Evolutionary conservation across 441 rosid genomes (phyloP).

Genomic region (Populus tomentosa): DNA sequence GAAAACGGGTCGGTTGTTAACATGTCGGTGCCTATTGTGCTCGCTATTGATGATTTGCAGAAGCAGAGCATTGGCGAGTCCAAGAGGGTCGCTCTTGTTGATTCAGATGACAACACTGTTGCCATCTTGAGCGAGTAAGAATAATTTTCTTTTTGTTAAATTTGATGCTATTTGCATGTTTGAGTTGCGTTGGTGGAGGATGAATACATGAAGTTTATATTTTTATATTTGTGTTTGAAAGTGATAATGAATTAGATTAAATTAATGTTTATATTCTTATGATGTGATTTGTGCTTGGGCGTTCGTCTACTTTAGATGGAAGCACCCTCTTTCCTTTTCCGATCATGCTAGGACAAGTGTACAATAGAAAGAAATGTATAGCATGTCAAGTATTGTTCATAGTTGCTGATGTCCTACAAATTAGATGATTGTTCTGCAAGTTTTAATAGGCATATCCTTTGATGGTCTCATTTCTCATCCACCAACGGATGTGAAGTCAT

Average conservation of each 20-base stretch:
- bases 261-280: too few species aligned
- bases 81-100: constrained; percentile 62
- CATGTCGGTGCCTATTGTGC: constrained; percentile 94
- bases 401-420: not conserved
- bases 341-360: not conserved
- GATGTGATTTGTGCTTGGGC: too few species aligned
- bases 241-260: not conserved
- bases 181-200: not conserved
- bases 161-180: not conserved
- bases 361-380: not conserved
- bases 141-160: too few species aligned
- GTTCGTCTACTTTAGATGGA: too few species aligned
- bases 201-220: too few species aligned
- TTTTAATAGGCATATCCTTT: too few species aligned
- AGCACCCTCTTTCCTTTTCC: not conserved
- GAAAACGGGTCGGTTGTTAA: constrained; percentile 82
- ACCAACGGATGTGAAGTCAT: not conserved
- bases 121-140: constrained; percentile 85
- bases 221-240: not conserved
- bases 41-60: constrained; percentile 69
- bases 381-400: not conserved
- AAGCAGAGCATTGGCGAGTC: constrained; percentile 67
- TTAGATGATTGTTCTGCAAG: not conserved
- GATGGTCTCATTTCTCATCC: too few species aligned
- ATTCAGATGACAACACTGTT: constrained; percentile 44